Evolutionary conservation across 805 yeast genomes (phyloP).

Genomic region (Yarrowia sp.): DNA sequence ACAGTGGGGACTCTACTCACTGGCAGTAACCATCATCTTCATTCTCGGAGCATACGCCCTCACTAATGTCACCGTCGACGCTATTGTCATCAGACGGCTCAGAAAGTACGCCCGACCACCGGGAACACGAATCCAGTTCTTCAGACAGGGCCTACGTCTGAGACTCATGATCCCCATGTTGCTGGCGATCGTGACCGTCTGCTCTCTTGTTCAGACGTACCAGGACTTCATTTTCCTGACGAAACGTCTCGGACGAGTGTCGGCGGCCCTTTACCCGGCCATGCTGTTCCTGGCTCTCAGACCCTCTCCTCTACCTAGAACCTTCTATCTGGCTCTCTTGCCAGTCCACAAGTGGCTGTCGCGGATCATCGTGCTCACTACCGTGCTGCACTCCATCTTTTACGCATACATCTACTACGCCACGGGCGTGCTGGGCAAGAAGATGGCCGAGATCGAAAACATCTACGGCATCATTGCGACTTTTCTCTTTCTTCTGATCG

Average conservation of each 20-base stretch:
- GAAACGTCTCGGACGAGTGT: slow-evolving; percentile 78
- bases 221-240: slow-evolving; percentile 36
- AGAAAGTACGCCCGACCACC: slow-evolving; percentile 38
- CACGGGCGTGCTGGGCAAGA: slow-evolving; percentile 57
- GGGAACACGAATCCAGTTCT: slow-evolving; percentile 20
- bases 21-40: slow-evolving; percentile 25
- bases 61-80: slow-evolving; percentile 21
- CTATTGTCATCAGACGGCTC: slow-evolving; percentile 19
- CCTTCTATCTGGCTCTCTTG: slow-evolving; percentile 71
- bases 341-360: slow-evolving; percentile 94
- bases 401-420: slow-evolving; percentile 55
- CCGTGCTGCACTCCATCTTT: slow-evolving; percentile 66
- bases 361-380: slow-evolving; percentile 71
- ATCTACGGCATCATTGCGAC: slow-evolving; percentile 75
- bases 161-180: slow-evolving; percentile 3
- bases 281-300: slow-evolving; percentile 74
- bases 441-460: slow-evolving; percentile 62
- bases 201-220: slow-evolving; percentile 33
- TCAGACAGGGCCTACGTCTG: slow-evolving; percentile 27
- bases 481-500: slow-evolving; percentile 65
- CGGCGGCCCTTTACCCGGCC: slow-evolving; percentile 79
- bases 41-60: slow-evolving; percentile 26
- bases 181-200: slow-evolving; percentile 22
- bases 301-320: slow-evolving; percentile 85
- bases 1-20: slow-evolving; percentile 32